Evolutionary conservation across 1,284 basidiomycete genomes (phyloP).

Genomic region (Schizophyllum amplum): DNA sequence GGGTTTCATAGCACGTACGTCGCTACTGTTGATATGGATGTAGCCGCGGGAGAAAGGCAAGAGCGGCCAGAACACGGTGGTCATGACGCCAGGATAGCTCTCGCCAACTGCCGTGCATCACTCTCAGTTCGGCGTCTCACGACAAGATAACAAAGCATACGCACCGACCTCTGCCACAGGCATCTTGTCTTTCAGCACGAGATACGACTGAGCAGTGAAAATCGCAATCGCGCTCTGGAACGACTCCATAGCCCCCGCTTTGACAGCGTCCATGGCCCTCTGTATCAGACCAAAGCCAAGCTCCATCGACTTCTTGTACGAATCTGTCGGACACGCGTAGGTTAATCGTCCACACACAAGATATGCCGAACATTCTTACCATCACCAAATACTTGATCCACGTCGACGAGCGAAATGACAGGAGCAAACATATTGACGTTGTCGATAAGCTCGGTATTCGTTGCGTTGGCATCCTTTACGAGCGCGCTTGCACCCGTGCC

Average conservation of each 20-base stretch:
- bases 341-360: background rate
- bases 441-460: constrained; percentile 11
- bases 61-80: constrained; percentile 12
- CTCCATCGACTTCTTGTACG: background rate
- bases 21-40: constrained; percentile 15
- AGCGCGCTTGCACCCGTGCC: constrained; percentile 16
- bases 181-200: background rate
- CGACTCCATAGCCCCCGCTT: background rate
- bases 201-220: background rate
- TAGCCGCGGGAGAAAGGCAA: constrained; percentile 15
- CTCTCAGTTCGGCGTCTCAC: background rate
- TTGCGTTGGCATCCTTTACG: constrained; percentile 8
- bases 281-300: background rate
- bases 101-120: constrained; percentile 9
- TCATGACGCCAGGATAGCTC: constrained; percentile 14
- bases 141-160: background rate
- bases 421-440: constrained; percentile 17
- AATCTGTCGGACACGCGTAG: background rate
- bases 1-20: constrained; percentile 10
- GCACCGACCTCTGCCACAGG: background rate
- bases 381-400: constrained; percentile 17
- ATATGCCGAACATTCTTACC: background rate
- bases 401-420: constrained; percentile 18
- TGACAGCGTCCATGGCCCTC: background rate
- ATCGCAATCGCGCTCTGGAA: background rate